Evolutionary conservation across 768 basidiomycete species (phyloP), one percentile per base, ranked within the genome.

Genomic region (Russula sp.): DNA sequence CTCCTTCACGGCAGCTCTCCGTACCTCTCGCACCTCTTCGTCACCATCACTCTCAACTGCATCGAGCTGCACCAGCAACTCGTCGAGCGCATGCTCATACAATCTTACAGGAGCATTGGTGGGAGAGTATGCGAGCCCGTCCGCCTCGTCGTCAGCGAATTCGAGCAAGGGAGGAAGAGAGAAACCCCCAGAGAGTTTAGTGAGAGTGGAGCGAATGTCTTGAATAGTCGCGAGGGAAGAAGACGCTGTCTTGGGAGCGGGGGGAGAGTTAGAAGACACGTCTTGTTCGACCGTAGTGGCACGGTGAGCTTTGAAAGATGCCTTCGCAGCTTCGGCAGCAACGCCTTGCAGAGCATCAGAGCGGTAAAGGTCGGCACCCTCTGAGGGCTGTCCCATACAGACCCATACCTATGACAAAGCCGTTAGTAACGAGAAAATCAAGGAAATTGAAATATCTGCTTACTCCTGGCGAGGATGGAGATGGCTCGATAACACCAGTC

Each of bases 11-110:
- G 85, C 74, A 4, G 73, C 71, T 67, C 83, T 77, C 55, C 90
- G 73, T 63, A 68, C 72, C 35, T 75, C 74, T 52, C 89, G 74
- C 7, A 92, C 80, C 0, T 71, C 73, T 65, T 73, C 72, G 54
- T 83, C 78, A 0, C 88, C 88, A 66, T 78, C 80, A 66, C 84
- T 87, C 68, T 88, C 82, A 22, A 91, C 79, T 0, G 79, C 83
- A 67, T 91, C 89, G 11, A 91, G 80, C 65, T 78, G 78, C 51
- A 81, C 78, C n/a, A 91, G 77, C 13, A 91, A 73, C 45, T 81
- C 82, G 59, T 81, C 81, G 39, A 91, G 77, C 50, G 78, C 75
- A 67, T 90, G 83, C n/a, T 78, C 75, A 72, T 89, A 86, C 14
- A 74, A 77, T 72, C 86, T 85, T 22, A 90, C 72, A 0, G 80